These are phyloP conservation scores for Clonostachys rosea DNA, from an alignment of 2,329 filamentous ascomycete species.

Conservation along the genomic window DNA sequence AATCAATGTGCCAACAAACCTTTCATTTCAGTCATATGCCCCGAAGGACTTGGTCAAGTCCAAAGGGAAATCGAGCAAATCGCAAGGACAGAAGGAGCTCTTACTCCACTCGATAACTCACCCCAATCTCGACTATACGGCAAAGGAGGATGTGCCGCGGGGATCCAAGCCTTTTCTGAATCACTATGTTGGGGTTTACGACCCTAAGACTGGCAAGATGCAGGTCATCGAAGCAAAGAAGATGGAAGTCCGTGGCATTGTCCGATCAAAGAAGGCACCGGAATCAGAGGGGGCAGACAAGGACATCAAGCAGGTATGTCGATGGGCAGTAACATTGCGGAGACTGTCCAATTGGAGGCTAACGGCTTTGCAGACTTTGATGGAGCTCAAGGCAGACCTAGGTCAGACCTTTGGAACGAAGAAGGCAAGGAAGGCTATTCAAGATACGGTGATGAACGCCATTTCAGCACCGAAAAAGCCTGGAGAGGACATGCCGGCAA, in stretches of 20 bases:
- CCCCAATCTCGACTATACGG: slow-evolving; percentile 55
- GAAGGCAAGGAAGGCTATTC: slow-evolving; percentile 77
- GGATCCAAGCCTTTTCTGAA: slow-evolving; percentile 37
- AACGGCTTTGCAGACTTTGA: slow-evolving; percentile 38
- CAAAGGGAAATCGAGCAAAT: slow-evolving; percentile 28
- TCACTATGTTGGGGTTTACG: slow-evolving; percentile 62
- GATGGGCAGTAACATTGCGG: neutral
- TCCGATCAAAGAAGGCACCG: slow-evolving; percentile 48
- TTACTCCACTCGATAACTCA: slow-evolving; percentile 54
- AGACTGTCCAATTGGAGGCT: slow-evolving; percentile 11
- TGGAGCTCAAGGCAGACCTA: slow-evolving; percentile 62
- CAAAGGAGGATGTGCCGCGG: slow-evolving; percentile 36
- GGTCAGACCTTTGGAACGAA: slow-evolving; percentile 80
- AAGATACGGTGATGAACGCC: slow-evolving; percentile 64
- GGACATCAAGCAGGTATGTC: slow-evolving; percentile 17
- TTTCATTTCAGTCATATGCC: slow-evolving; percentile 44
- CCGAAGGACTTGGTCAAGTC: slow-evolving; percentile 22
- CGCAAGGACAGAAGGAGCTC: slow-evolving; percentile 39
- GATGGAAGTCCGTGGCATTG: slow-evolving; percentile 54
- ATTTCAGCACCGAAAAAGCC: slow-evolving; percentile 43
- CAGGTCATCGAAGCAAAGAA: slow-evolving; percentile 60
- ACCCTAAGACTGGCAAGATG: slow-evolving; percentile 53
- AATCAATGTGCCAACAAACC: slow-evolving; percentile 23
- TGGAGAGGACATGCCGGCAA: slow-evolving; percentile 31
- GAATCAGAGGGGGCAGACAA: slow-evolving; percentile 16